These are phyloP conservation scores for Boletus bicolor DNA, from an alignment of 768 basidiomycete species.

Conservation along the genomic window DNA sequence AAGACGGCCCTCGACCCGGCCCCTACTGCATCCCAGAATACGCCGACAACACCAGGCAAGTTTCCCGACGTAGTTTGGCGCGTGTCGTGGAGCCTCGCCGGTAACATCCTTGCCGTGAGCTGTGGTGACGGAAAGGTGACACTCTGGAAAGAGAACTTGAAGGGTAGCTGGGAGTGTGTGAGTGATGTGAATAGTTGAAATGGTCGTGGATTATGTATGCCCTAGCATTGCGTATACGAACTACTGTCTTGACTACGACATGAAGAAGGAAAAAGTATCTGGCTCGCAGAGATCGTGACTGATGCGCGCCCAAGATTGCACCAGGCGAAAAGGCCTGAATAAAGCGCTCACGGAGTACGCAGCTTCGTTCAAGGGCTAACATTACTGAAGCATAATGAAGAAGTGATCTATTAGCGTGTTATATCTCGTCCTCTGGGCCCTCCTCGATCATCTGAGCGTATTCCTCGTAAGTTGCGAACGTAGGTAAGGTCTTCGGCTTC, in stretches of 20 bases:
- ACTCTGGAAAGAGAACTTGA: constrained; percentile 96
- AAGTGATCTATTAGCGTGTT: background rate
- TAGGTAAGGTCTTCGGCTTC: constrained; percentile 66
- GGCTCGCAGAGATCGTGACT: no score
- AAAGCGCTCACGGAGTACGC: background rate
- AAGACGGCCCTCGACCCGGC: constrained; percentile 79
- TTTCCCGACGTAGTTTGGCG: constrained; percentile 99
- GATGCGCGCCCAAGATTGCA: no score
- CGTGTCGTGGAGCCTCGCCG: constrained; percentile 97
- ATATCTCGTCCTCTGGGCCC: constrained; percentile 30
- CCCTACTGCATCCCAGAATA: constrained; percentile 41
- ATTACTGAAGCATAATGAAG: background rate
- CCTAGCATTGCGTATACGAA: no score
- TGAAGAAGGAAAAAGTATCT: no score
- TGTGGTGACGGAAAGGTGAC: constrained; percentile 98
- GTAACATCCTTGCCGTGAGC: constrained; percentile 93
- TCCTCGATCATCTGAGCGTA: constrained; percentile 85
- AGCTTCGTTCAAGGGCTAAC: background rate
- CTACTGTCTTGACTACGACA: no score
- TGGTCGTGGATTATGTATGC: background rate
- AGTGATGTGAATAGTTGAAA: constrained; percentile 85
- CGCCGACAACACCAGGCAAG: constrained; percentile 58
- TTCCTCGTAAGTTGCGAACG: constrained; percentile 85
- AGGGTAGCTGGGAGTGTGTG: constrained; percentile 95
- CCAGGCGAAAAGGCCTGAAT: no score